phyloP scores from a whole-genome alignment of 441 rosid species.

The Brassica hybrid region DNA sequence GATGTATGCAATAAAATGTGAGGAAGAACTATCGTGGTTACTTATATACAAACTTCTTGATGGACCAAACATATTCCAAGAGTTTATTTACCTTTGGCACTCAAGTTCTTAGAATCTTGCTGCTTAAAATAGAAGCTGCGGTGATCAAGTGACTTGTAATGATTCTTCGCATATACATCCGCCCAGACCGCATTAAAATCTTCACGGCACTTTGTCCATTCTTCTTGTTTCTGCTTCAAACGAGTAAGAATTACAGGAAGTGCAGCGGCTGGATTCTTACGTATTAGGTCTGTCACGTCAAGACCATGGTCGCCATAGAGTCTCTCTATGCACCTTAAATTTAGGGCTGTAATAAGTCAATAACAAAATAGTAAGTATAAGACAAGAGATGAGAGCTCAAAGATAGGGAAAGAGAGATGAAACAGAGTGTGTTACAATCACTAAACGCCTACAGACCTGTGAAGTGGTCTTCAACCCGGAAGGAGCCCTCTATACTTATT shows the following conservation, averaged over 20 bases:
- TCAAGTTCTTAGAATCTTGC: slow-evolving; percentile 96
- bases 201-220: slow-evolving; percentile 91
- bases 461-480: slow-evolving; percentile 81
- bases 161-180: slow-evolving; percentile 89
- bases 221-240: slow-evolving; percentile 97
- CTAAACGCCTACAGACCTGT: slow-evolving; percentile 57
- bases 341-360: slow-evolving; percentile 63
- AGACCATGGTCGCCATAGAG: slow-evolving; percentile 99
- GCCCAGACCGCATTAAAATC: slow-evolving; percentile 99
- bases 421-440: slow-evolving; percentile 20
- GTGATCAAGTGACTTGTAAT: slow-evolving; percentile 97
- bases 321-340: slow-evolving; percentile 94
- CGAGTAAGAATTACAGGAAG: slow-evolving; percentile 89
- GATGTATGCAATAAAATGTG: slow-evolving; percentile 21
- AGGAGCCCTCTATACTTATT: slow-evolving; percentile 49
- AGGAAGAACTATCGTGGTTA: neutral
- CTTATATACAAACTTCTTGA: slow-evolving; percentile 11
- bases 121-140: slow-evolving; percentile 99
- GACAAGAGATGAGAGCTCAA: neutral
- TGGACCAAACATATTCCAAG: slow-evolving; percentile 5
- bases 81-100: slow-evolving; percentile 77
- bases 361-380: slow-evolving; percentile 21
- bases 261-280: slow-evolving; percentile 80
- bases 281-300: slow-evolving; percentile 87
- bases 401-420: slow-evolving; percentile 29